Percentiles rank a stretch among this genome's conserved stretches.
phyloP scores from a whole-genome alignment of 2,329 filamentous ascomycete genomes.

The Xylaria sp. region DNA sequence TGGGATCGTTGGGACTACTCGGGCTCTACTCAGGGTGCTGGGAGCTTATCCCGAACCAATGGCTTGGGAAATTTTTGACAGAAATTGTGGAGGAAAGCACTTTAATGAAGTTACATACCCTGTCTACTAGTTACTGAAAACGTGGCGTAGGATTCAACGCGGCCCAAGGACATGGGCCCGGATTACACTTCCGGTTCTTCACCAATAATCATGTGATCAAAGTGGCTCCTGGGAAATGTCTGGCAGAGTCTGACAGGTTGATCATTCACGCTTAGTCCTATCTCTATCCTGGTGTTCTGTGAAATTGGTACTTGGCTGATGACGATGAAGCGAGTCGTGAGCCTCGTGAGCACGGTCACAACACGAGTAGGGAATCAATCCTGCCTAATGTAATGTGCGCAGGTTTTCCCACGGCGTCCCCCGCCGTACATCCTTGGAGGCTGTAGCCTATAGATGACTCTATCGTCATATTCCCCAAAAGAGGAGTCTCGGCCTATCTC shows the following conservation, averaged over 20 bases:
- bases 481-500: slow-evolving; percentile 8
- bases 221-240: slow-evolving; percentile 18
- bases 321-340: slow-evolving; percentile 9
- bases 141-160: slow-evolving; percentile 34
- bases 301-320: slow-evolving; percentile 24
- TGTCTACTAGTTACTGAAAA: slow-evolving; percentile 24
- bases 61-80: slow-evolving; percentile 38
- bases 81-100: slow-evolving; percentile 36
- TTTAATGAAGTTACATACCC: slow-evolving; percentile 35
- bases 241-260: slow-evolving; percentile 23
- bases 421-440: slow-evolving; percentile 6
- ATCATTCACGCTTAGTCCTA: slow-evolving; percentile 21
- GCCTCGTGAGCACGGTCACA: slow-evolving; percentile 27
- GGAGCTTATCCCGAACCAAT: slow-evolving; percentile 36
- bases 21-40: slow-evolving; percentile 29
- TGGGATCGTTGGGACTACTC: slow-evolving; percentile 28
- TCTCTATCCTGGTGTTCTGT: slow-evolving; percentile 10
- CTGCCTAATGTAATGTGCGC: slow-evolving; percentile 3
- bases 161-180: slow-evolving; percentile 38
- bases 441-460: slow-evolving; percentile 11
- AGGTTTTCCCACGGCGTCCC: slow-evolving; percentile 24
- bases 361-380: slow-evolving; percentile 8
- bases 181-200: slow-evolving; percentile 25
- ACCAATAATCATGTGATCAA: slow-evolving; percentile 34
- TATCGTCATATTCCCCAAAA: slow-evolving; percentile 19